Base-by-base conservation (phyloP, 1,139 yeast genomes). In the Debaryomyces singareniensis region DNA sequence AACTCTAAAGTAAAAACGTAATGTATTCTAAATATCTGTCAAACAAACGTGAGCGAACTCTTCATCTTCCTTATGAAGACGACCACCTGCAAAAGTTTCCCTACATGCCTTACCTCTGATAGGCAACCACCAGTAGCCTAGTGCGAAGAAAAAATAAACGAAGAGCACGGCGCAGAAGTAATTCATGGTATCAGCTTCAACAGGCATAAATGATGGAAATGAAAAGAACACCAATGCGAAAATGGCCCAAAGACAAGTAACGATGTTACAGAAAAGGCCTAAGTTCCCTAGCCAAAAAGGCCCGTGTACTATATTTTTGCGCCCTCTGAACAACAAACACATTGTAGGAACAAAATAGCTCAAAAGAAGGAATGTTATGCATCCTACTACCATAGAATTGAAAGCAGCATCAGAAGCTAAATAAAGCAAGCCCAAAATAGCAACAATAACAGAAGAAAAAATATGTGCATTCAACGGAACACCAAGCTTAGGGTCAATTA, bases 171-270 rank as follows among this genome's bases (percentile, higher is more conserved):
- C 85, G n/a, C 75, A 63, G 20, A 80, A 81, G 48, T 80, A 81
- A 57, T 81, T 81, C 83, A 81, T 78, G 43, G 69, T 67, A 31
- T 70, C 69, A 24, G 67, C 71, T 3, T 71, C 64, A 2, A 71
- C 86, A 2, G 89, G 89, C 68, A 75, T 68, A 29, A 58, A 58
- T 26, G 76, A 64, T 29, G 91, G 91, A 58, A 81, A 77, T 21
- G 81, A 72, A 55, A 75, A 78, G 51, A 80, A 71, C 4, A 77
- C 76, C 31, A 74, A 49, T 11, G 80, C 75, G 46, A 79, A 79
- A 7, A 58, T 29, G 11, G 80, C 68, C 86, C 85, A 79, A 9
- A 53, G 45, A 21, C 79, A 52, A 13, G 79, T 62, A 22, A 78
- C 51, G 21, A 72, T 50, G 51, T 79, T 78, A 34, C 77, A 62